Base-by-base conservation (phyloP, 1,139 yeast genomes). In the Kluyveromyces marxianus region DNA sequence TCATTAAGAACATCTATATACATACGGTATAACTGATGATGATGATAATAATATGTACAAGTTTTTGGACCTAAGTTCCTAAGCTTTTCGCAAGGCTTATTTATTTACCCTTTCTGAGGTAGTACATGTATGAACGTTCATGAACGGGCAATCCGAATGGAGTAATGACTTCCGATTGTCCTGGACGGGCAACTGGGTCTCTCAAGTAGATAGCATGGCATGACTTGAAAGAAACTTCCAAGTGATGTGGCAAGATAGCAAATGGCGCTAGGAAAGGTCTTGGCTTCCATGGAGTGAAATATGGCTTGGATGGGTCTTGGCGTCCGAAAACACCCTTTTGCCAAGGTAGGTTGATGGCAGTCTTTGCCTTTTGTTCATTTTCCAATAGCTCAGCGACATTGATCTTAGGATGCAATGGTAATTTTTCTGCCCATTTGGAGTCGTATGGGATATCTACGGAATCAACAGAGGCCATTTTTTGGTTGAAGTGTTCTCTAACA, bases 101-200 rank as follows among this genome's bases (percentile, higher is more conserved):
- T 62, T 68, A 81, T 79, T 78, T 71, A 55, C 87, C 86, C 62
- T 79, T 83, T 72, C 94, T 81, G 49, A 81, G 81, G 68, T 92
- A 92, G 77, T 83, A 89, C 95, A 89, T 86, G 73, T 86, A 90
- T 37, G 97, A 96, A 67, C 96, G 81, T 69, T 90, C 95, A 62
- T 92, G 97, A 56, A 83, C 81, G 53, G 82, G 83, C 53, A 81
- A 74, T 40, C 84, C 83, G 69, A 84, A 87, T 45, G 98, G 98
- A 44, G 96, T 75, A 50, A 92, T 87, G 48, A 92, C 96, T 70
- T 92, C 98, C 30, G 97, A 86, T 61, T 86, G 90, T 43, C 96
- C 97, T 8, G 97, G 97, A 67, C 97, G 79, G 8, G 97, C 96
- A 47, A 92, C 90, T 14, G 98, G 98, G 65, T 92, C 96, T 69